Base-by-base conservation (phyloP, 2,329 filamentous ascomycete genomes). In the Penicillium sp. region DNA sequence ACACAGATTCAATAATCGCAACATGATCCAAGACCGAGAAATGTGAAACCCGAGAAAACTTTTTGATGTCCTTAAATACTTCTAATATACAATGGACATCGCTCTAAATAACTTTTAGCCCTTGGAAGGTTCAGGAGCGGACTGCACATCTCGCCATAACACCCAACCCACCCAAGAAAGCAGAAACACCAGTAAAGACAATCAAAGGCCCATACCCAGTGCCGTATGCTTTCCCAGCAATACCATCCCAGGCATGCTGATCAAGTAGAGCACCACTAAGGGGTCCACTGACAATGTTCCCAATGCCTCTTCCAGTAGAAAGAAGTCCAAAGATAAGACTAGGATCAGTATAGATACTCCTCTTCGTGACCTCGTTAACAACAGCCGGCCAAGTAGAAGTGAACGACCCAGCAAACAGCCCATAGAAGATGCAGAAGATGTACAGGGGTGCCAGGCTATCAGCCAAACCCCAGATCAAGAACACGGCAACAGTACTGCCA, bases 301-400 rank as follows among this genome's bases (percentile, higher is more conserved):
- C 81, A 13, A 84, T 74, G 0, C 82, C 82, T 53, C 81, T 78
- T 0, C 81, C 81, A 3, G 77, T 78, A 10, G 76, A 77, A 45
- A 84, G 68, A 35, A 78, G 75, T 1, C 77, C 78, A 58, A 83
- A 79, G 1, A 83, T 72, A 64, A 83, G 78, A 3, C 79, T 78
- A 3, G 78, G 70, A 44, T 84, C 81, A 0, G 75, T 70, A 5
- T 65, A 65, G 0, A 59, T 59, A 9, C 73, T 71, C 37, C 70
- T 73, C 54, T 71, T 69, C 47, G 73, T 69, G 1, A 79, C 75
- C 44, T 79, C 73, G 13, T 69, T 72, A 45, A 82, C 75, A 37
- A 81, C 76, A 1, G 76, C 77, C 14, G 77, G 75, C 75, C 79
- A 82, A 9, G 75, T 73, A 1, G 71, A 70, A 4, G 74, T 77